Percentiles rank a stretch among this genome's conserved stretches.
Conservation (phyloP, 2,329 filamentous ascomycete genomes). For the Paraphaeosphaeria minitans region DNA sequence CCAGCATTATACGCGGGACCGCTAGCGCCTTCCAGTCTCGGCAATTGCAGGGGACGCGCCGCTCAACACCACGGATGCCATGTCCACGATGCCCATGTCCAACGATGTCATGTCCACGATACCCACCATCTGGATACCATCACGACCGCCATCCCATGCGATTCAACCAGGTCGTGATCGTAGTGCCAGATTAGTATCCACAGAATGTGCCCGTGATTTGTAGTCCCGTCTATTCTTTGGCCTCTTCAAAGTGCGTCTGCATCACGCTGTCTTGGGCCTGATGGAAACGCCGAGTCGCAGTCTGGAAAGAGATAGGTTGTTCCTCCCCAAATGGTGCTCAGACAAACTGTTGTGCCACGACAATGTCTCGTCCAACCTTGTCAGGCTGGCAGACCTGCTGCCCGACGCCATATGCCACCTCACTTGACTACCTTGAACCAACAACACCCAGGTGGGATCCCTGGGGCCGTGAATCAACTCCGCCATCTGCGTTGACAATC, state of each 20-base stretch:
- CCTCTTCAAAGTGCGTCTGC: neutral
- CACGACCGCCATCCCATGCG: too few relatives aligned
- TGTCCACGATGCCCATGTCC: neutral
- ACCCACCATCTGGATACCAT: neutral
- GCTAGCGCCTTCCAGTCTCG: slow-evolving; percentile 5
- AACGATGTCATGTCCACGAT: neutral
- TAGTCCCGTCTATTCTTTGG: too few relatives aligned
- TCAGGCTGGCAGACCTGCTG: slow-evolving; percentile 8
- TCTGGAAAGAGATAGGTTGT: slow-evolving; percentile 8
- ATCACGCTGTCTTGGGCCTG: neutral
- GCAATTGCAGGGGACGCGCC: neutral
- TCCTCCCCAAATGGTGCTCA: slow-evolving; percentile 1
- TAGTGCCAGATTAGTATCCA: too few relatives aligned
- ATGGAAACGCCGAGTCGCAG: neutral
- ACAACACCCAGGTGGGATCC: neutral
- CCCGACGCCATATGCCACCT: neutral
- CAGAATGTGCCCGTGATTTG: too few relatives aligned
- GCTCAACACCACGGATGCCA: neutral
- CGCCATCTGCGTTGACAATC: neutral
- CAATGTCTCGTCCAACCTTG: slow-evolving; percentile 1
- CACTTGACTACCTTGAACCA: neutral
- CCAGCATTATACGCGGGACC: too few relatives aligned
- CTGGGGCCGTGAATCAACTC: neutral
- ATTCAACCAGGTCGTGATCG: too few relatives aligned
- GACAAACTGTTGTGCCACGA: slow-evolving; percentile 10